Base-by-base conservation (phyloP, 208 protist genomes). In the Strigomonas culicis region DNA sequence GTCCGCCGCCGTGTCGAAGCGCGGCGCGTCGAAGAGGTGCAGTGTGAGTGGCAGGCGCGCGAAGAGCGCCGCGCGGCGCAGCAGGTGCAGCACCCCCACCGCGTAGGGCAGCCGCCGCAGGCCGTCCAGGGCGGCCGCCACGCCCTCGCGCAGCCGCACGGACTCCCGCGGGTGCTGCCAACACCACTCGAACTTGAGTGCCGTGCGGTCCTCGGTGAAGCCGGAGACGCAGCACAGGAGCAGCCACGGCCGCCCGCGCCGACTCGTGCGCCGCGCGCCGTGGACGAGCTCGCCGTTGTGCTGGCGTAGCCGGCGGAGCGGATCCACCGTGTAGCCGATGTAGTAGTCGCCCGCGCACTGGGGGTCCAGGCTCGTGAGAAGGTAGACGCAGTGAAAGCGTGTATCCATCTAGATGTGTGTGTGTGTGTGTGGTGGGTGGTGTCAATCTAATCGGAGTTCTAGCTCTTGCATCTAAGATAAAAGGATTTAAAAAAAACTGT, bases 101-200 rank as follows among this genome's bases (percentile, higher is more conserved):
- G 88, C 88, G 55, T 75, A 88, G 22, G 79, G 79, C 34, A 91
- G 60, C 30, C 68, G 63, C 4, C 74, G 73, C 22, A 87, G 71
- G 13, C 80, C 80, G 1, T 66, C 47, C 25, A 88, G 50, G 34
- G 59, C 24, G 7, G 49, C 61, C 0, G 53, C 41, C 21, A 47
- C 43, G 22, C 21, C 28, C 8, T 19, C 28, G 11, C 30, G 31
- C 32, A 91, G 71, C 22, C 72, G 71, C 3, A 74, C 60, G 1
- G 90, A 88, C 53, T 77, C 77, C 21, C 27, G 68, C 10, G 93
- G 93, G 72, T 98, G 69, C 74, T 97, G 92, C 94, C 94, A 98
- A 59, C 84, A 86, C 94, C 95, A 98, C 79, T 98, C 96, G 58
- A 98, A 98, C 73, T 98, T 95, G 21, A 98, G 79, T 22, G 94